Evolutionary conservation across 306 rosid genomes (phyloP), one percentile per base, ranked within the genome.

Genomic region (Trifolium dubium): DNA sequence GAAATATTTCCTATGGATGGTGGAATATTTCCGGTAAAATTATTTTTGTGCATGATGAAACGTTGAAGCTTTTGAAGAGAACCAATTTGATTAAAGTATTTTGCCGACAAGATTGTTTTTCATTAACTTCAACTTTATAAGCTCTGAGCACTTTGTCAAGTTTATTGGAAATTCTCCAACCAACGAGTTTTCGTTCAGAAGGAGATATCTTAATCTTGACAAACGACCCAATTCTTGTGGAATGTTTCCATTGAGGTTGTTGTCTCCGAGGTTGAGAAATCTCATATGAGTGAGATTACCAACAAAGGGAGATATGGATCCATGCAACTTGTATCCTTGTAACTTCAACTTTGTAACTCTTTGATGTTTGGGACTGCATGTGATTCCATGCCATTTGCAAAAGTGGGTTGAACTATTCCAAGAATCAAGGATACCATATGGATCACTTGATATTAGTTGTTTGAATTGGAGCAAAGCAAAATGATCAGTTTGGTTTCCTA

Each of bases 211-310:
- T 31, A 62, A 9, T 3, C 5, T 17, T 62, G 23, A 62, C 67
- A 62, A 62, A 34, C 44, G 46, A 34, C 67, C 47, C 3, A 62
- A 35, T 8, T 62, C 46, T 62, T 62, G 47, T 35, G 67, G 46
- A 15, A 62, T 62, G 29, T 62, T n/a, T 8, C 30, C n/a, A 1
- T n/a, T 1, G 67, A 35, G 35, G 13, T 12, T 62, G 47, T 62
- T 62, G 47, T 35, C 37, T 62, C 8, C 28, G 4, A 62, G 47
- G 30, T 62, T 15, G 7, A 62, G 47, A 13, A 7, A n/a, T 35
- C 46, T 62, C 47, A 62, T 8, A 34, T n/a, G 14, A 8, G 67
- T n/a, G 67, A 62, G 67, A 32, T 62, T 62, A 18, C 65, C 65
- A 13, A 59, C 10, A 29, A 30, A 11, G 12, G 65, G 65, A 31